These are phyloP conservation scores for Coemansia sp. DNA, from an alignment of 192 early-diverging fungal species.

Conservation along the genomic window DNA sequence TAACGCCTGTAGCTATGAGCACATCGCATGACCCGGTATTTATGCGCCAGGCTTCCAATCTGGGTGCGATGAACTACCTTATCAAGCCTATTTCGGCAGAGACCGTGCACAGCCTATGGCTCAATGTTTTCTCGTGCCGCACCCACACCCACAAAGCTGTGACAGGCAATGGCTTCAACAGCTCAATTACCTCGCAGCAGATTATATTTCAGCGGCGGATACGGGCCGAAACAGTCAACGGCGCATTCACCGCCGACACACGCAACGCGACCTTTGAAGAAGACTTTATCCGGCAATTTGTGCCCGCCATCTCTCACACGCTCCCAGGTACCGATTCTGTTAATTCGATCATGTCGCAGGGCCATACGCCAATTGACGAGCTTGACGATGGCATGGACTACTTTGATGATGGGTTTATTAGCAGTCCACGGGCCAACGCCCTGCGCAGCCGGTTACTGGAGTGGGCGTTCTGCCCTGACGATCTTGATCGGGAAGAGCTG, in stretches of 20 bases:
- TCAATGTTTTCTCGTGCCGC: conserved; percentile 52
- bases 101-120: conserved; percentile 52
- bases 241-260: conserved; percentile 37
- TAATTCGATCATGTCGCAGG: not conserved
- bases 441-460: conserved; percentile 59
- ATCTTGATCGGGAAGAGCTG: conserved; percentile 59
- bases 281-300: conserved; percentile 55
- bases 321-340: conserved; percentile 11
- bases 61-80: conserved; percentile 54
- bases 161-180: conserved; percentile 1
- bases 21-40: conserved; percentile 44
- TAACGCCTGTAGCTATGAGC: conserved; percentile 49
- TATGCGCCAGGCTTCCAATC: conserved; percentile 49
- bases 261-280: conserved; percentile 50
- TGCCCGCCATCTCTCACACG: conserved; percentile 43
- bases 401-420: conserved; percentile 31
- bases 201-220: conserved; percentile 48
- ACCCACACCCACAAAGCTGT: conserved; percentile 24
- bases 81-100: conserved; percentile 55
- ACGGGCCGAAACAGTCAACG: conserved; percentile 39
- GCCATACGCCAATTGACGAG: conserved; percentile 4
- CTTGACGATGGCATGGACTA: conserved; percentile 19
- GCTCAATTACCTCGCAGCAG: conserved; percentile 23
- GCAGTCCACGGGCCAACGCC: conserved; percentile 30
- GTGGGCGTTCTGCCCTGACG: conserved; percentile 74